Conservation (phyloP, 2,329 filamentous ascomycete genomes). For the Kalaharituber pfeilii region DNA sequence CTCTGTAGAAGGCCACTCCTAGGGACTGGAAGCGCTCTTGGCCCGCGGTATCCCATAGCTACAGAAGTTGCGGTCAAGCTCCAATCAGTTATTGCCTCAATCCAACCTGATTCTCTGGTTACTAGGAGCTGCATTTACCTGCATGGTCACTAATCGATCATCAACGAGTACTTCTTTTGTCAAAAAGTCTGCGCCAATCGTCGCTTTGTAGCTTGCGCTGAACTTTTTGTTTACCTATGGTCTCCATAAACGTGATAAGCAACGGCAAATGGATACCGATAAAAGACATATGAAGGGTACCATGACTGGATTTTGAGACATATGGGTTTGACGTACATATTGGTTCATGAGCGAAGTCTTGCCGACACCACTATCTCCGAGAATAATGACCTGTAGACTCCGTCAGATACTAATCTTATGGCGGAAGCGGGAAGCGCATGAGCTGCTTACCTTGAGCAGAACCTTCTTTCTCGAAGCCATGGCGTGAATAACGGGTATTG, state of each 20-base stretch:
- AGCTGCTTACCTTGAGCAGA: slow-evolving; percentile 56
- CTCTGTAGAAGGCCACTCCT: slow-evolving; percentile 92
- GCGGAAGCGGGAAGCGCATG: background rate
- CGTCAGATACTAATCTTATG: background rate
- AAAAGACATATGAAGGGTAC: background rate
- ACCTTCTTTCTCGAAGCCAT: slow-evolving; percentile 83
- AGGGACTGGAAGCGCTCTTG: slow-evolving; percentile 96
- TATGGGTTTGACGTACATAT: slow-evolving; percentile 67
- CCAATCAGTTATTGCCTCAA: too few species aligned
- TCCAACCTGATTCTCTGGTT: too few species aligned
- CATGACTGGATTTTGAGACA: background rate
- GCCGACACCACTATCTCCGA: slow-evolving; percentile 95
- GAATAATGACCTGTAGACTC: slow-evolving; percentile 72
- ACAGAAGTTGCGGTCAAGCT: too few species aligned
- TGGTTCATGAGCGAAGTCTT: slow-evolving; percentile 99
- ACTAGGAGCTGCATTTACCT: too few species aligned
- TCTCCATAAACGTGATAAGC: background rate
- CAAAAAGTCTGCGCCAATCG: slow-evolving; percentile 94
- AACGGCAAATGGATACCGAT: background rate
- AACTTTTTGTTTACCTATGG: slow-evolving; percentile 98
- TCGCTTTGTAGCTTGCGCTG: slow-evolving; percentile 98
- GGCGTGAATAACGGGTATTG: slow-evolving; percentile 23
- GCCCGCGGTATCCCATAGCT: slow-evolving; percentile 96
- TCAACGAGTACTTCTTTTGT: slow-evolving; percentile 96
- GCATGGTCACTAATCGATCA: slow-evolving; percentile 95